Evolutionary conservation across 2,329 filamentous ascomycete species (phyloP).

Genomic region (Fusarium musae): DNA sequence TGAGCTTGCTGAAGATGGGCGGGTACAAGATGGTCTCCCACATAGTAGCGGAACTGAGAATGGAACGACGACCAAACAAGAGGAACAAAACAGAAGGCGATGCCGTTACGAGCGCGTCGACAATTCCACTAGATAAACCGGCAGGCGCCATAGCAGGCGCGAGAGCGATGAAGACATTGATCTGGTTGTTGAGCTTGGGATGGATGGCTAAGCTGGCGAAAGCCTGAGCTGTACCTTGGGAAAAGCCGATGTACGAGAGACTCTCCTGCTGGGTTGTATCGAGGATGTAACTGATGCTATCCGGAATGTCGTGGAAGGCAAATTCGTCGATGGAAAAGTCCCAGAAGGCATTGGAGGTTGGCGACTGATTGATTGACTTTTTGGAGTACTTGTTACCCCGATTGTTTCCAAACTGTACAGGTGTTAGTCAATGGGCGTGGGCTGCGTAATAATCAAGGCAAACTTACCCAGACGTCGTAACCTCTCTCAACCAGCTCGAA

Average conservation of each 20-base stretch:
- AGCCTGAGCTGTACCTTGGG: slow-evolving; percentile 94
- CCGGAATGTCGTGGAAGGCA: slow-evolving; percentile 95
- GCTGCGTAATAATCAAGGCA: not conserved
- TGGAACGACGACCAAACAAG: slow-evolving; percentile 89
- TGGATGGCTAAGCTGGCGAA: slow-evolving; percentile 95
- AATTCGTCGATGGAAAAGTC: slow-evolving; percentile 99
- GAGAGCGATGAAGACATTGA: slow-evolving; percentile 95
- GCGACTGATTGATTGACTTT: slow-evolving; percentile 82
- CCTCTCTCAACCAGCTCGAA: slow-evolving; percentile 90
- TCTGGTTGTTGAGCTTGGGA: slow-evolving; percentile 88
- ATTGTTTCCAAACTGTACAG: slow-evolving; percentile 85
- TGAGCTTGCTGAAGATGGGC: slow-evolving; percentile 87
- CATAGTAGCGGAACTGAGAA: slow-evolving; percentile 92
- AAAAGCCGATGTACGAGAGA: slow-evolving; percentile 96
- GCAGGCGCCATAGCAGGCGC: slow-evolving; percentile 97
- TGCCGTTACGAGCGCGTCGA: slow-evolving; percentile 92
- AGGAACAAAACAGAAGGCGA: slow-evolving; percentile 93
- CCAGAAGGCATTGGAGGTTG: slow-evolving; percentile 85
- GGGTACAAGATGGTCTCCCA: slow-evolving; percentile 97
- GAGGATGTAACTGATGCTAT: slow-evolving; percentile 92
- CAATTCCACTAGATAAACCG: slow-evolving; percentile 87
- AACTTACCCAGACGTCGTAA: slow-evolving; percentile 90
- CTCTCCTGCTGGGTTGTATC: slow-evolving; percentile 83
- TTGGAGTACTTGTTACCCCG: slow-evolving; percentile 99
- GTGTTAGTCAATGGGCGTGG: slow-evolving; percentile 40